Conservation (phyloP, 129 eudicot genomes). For the Kitagawia praeruptora region DNA sequence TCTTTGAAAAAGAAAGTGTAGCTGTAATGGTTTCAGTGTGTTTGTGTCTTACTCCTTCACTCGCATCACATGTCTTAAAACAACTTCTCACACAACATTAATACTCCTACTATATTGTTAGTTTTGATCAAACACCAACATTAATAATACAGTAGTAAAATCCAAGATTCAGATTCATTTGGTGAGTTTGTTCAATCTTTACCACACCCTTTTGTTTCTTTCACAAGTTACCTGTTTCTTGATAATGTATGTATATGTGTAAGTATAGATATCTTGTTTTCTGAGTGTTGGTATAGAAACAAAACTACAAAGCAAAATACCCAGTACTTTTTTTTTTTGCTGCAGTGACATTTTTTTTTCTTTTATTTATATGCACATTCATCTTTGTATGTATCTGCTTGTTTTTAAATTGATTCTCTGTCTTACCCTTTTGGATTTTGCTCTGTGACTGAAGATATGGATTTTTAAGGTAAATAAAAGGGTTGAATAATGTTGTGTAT, state of each 20-base stretch:
- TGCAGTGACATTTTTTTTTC: neutral
- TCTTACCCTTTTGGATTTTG: slow-evolving; percentile 3
- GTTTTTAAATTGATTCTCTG: neutral
- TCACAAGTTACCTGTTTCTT: neutral
- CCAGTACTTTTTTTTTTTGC: neutral
- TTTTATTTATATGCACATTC: neutral
- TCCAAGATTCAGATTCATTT: neutral
- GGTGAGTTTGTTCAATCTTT: neutral
- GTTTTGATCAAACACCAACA: neutral
- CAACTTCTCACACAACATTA: neutral
- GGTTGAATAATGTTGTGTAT: neutral
- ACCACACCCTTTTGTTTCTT: neutral
- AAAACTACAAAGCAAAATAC: neutral
- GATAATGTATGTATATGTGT: neutral
- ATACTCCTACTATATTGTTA: neutral
- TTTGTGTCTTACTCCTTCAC: neutral
- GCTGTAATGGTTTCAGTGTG: neutral
- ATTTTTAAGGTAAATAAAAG: slow-evolving; percentile 3
- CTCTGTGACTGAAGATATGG: neutral
- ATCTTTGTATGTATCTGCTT: neutral
- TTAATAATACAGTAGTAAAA: neutral
- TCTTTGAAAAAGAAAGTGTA: neutral
- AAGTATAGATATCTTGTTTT: neutral
- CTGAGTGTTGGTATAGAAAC: neutral
- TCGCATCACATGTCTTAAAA: neutral